Conservation (phyloP, 495 filamentous ascomycete genomes). For the Chaetomidium leptoderma region DNA sequence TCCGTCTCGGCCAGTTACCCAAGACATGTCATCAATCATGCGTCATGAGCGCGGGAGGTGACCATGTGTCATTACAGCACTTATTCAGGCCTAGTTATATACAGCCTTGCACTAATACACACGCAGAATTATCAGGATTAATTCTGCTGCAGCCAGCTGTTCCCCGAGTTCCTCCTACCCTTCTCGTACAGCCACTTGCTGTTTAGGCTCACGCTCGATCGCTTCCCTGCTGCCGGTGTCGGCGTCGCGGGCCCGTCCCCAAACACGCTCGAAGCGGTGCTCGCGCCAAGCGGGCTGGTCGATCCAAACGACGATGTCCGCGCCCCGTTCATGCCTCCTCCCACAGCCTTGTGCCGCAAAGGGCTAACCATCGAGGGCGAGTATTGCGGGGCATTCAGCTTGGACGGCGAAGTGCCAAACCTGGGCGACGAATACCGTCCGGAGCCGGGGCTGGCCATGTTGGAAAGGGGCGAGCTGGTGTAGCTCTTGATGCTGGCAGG, state of each 20-base stretch:
- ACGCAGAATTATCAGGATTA: constrained; percentile 4
- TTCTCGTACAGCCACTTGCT: constrained; percentile 93
- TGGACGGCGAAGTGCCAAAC: constrained; percentile 15
- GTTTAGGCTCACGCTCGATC: constrained; percentile 68
- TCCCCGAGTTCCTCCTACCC: constrained; percentile 44
- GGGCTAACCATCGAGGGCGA: constrained; percentile 50
- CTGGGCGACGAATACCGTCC: constrained; percentile 22
- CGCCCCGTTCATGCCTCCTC: constrained; percentile 42
- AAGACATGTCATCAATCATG: no score
- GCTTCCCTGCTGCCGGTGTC: constrained; percentile 62
- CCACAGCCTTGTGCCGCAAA: constrained; percentile 64
- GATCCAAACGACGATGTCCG: constrained; percentile 62
- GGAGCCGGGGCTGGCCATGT: constrained; percentile 36
- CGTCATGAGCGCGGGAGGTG: no score
- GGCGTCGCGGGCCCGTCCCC: constrained; percentile 45
- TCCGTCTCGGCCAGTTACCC: no score
- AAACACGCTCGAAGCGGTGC: constrained; percentile 48
- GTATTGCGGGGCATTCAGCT: constrained; percentile 27
- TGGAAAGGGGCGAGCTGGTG: constrained; percentile 51
- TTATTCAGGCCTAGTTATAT: not conserved
- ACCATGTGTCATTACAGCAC: not conserved
- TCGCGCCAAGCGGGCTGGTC: constrained; percentile 45
- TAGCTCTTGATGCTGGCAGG: constrained; percentile 48
- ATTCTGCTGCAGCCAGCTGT: constrained; percentile 33
- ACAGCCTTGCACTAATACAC: not conserved